Base-by-base conservation (phyloP, 2,329 filamentous ascomycete genomes). In the Fusarium chlamydosporum region DNA sequence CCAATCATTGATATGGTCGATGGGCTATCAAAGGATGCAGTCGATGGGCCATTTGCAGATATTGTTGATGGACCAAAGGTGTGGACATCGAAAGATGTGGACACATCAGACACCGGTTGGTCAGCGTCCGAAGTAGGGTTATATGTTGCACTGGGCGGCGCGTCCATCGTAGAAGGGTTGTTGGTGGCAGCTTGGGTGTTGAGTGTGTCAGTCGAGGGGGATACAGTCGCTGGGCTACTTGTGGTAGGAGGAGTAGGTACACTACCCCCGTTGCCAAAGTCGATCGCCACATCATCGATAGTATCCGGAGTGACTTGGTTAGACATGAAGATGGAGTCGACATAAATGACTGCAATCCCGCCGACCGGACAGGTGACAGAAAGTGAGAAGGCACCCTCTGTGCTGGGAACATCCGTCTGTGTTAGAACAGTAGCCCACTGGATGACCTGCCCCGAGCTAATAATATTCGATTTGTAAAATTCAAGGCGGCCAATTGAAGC, bases 281-380 rank as follows among this genome's bases (percentile, higher is more conserved):
- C 70, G 26, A 72, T 40, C 0, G 33, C 7, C 0, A 65, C 53
- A 13, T 47, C 41, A 3, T 68, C 10, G 8, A 72, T 72, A 2
- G 48, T 70, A 9, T 58, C 37, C 1, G 69, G 66, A 4, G 69
- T 72, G 15, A 72, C 66, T 12, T 65, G 46, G 31, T 72, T 67
- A 4, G 69, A 72, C 37, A 72, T 56, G 4, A 72, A 72, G 57
- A 72, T 70, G 0, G 70, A 70, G 12, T 72, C 70, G 6, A 72
- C 23, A 7, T 68, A 65, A 0, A 70, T 47, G 2, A 48, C 38
- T 2, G 63, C 57, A 2, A 59, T 18, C 0, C 64, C 67, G 1
- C 67, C 64, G 3, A 45, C 2, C 0, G 46, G 33, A 12, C 70
- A 72, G 7, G 15, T 41, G 4, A 72, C 20, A 0, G n/a, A 20